Conservation (phyloP, 257 asterid genomes). For the Solanum bukasovii region DNA sequence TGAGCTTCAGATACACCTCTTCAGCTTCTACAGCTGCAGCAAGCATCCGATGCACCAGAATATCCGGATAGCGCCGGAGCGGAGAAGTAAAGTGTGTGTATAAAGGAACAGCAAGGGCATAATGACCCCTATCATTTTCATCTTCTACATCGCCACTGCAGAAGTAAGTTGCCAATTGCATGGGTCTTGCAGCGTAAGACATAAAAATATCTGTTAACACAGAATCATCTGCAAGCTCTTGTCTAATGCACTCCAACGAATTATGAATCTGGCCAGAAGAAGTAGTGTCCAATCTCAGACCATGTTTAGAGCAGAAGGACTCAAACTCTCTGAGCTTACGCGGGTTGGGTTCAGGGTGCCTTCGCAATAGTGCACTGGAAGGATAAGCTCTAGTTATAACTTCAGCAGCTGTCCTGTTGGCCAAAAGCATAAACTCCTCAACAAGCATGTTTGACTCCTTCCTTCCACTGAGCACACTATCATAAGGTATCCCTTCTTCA, state of each 20-base stretch:
- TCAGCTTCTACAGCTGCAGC: conserved; percentile 83
- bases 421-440: conserved; percentile 88
- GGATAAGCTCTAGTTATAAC: conserved; percentile 83
- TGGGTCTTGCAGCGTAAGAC: conserved; percentile 80
- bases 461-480: conserved; percentile 29
- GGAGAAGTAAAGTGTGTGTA: conserved; percentile 96
- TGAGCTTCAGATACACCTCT: conserved; percentile 37
- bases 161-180: conserved; percentile 81
- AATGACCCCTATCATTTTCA: conserved; percentile 44
- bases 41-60: conserved; percentile 76
- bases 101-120: conserved; percentile 69
- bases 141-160: conserved; percentile 65
- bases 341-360: conserved; percentile 76
- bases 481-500: conserved; percentile 72
- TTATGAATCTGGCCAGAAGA: conserved; percentile 47
- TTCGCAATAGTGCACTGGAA: conserved; percentile 58
- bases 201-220: conserved; percentile 55
- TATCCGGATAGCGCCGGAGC: conserved; percentile 78
- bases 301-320: conserved; percentile 65
- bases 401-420: conserved; percentile 90
- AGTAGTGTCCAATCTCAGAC: conserved; percentile 47
- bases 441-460: conserved; percentile 58
- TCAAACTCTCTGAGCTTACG: conserved; percentile 64
- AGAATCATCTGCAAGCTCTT: conserved; percentile 46
- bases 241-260: conserved; percentile 52